Conservation (phyloP, 2,329 filamentous ascomycete genomes). For the Pyrenophora graminea region DNA sequence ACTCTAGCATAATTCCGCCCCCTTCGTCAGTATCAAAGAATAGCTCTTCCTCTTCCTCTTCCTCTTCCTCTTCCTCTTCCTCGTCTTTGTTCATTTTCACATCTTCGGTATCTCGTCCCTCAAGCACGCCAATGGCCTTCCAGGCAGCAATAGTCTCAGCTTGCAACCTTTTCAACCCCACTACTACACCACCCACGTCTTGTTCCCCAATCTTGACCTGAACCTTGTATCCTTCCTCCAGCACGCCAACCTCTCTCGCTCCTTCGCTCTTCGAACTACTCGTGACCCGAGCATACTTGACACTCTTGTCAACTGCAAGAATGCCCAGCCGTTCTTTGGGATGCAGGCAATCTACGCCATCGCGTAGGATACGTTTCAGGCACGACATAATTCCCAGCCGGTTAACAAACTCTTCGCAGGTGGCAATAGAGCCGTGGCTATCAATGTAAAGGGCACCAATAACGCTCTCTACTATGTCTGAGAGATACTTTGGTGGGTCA, state of each 20-base stretch:
- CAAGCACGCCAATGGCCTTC: constrained; percentile 32
- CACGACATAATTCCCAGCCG: constrained; percentile 67
- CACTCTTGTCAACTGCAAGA: constrained; percentile 57
- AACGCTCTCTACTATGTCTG: constrained; percentile 71
- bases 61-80: constrained; percentile 14
- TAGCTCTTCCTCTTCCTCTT: constrained; percentile 10
- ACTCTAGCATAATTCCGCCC: constrained; percentile 12
- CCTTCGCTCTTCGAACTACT: constrained; percentile 15
- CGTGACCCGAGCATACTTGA: constrained; percentile 57
- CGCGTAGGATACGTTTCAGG: constrained; percentile 63
- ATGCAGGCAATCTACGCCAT: constrained; percentile 59
- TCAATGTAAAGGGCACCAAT: constrained; percentile 86
- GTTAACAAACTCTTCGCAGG: constrained; percentile 65
- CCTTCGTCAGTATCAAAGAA: constrained; percentile 26
- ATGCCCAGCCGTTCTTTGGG: constrained; percentile 71
- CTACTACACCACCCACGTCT: constrained; percentile 39
- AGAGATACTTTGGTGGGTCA: constrained; percentile 30
- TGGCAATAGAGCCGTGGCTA: constrained; percentile 41
- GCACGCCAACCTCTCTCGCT: background rate
- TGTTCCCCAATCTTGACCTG: constrained; percentile 42
- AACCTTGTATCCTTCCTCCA: constrained; percentile 31
- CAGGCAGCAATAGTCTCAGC: constrained; percentile 48
- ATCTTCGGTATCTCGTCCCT: constrained; percentile 4
- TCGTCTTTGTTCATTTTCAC: constrained; percentile 4
- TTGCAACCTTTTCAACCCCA: constrained; percentile 41